Percentiles rank a stretch among this genome's conserved stretches.
Conservation (phyloP, 352 stramenopile species). For the Poterioochromonas sp. region DNA sequence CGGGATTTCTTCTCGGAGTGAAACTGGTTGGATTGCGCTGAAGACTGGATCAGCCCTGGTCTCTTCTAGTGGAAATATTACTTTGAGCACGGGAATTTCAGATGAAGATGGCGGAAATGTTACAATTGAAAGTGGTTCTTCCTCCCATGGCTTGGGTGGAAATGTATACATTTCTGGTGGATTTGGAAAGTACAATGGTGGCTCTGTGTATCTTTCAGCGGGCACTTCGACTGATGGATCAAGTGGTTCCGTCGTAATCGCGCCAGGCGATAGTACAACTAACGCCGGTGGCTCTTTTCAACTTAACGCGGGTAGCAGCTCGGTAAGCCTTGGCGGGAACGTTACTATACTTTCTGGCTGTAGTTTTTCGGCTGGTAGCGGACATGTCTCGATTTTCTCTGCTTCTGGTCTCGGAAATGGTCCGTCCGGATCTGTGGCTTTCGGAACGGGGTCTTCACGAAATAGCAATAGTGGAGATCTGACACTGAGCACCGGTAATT, state of each 20-base stretch:
- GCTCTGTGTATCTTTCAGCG: not conserved
- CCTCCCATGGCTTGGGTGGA: not conserved
- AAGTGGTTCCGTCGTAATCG: constrained; percentile 42
- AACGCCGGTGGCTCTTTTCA: constrained; percentile 44
- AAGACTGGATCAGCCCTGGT: not conserved
- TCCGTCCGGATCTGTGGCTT: constrained; percentile 42
- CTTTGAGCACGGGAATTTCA: not conserved
- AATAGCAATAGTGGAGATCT: constrained; percentile 56
- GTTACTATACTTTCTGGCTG: constrained; percentile 59
- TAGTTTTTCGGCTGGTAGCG: constrained; percentile 37
- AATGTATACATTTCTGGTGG: not conserved
- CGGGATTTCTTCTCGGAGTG: not conserved
- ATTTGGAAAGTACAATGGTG: not conserved
- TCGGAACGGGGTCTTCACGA: constrained; percentile 37
- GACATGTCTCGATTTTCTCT: constrained; percentile 34
- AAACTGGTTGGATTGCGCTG: not conserved
- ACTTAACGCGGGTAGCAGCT: constrained; percentile 49
- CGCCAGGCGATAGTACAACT: constrained; percentile 40
- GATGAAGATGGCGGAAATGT: not conserved
- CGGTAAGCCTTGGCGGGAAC: constrained; percentile 59
- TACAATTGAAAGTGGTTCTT: constrained; percentile 2
- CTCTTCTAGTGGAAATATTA: not conserved
- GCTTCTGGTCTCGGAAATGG: constrained; percentile 30
- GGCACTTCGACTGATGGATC: constrained; percentile 26
- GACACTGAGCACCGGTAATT: constrained; percentile 56